These are phyloP conservation scores for Trypanosoma scelopori DNA, from an alignment of 208 protist species.

Conservation along the genomic window DNA sequence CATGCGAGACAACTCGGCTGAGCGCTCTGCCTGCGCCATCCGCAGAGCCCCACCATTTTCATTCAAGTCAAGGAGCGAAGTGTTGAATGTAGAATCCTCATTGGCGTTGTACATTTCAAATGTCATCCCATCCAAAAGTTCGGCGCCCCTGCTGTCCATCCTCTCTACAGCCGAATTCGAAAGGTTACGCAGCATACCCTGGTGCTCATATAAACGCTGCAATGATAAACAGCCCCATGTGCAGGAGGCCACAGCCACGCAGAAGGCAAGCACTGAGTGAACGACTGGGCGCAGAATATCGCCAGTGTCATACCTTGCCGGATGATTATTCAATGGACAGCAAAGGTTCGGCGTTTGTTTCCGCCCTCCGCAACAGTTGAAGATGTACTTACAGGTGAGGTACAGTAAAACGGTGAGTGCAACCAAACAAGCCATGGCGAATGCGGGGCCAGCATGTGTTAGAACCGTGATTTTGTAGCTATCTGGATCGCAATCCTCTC, in stretches of 20 bases:
- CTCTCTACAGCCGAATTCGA: not conserved
- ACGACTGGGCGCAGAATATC: constrained; percentile 45
- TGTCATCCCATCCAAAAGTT: constrained; percentile 12
- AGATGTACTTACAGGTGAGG: constrained; percentile 40
- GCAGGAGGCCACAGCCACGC: constrained; percentile 22
- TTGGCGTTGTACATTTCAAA: constrained; percentile 3
- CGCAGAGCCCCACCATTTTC: not conserved
- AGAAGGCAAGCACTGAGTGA: constrained; percentile 23
- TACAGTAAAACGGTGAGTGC: constrained; percentile 28
- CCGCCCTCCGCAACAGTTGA: constrained; percentile 51
- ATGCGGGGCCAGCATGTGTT: constrained; percentile 23
- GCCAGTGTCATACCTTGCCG: constrained; percentile 40
- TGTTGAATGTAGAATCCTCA: constrained; percentile 12
- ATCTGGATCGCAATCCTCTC: constrained; percentile 25
- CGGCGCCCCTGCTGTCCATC: not conserved
- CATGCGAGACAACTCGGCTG: constrained; percentile 20
- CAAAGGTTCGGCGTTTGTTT: constrained; percentile 45
- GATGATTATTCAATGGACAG: constrained; percentile 25
- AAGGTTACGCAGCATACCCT: constrained; percentile 3
- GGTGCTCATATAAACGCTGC: not conserved
- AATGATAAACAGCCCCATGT: constrained; percentile 27
- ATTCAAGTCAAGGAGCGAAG: constrained; percentile 3
- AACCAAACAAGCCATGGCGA: constrained; percentile 25
- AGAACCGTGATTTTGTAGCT: constrained; percentile 26
- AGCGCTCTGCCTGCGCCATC: no score